Evolutionary conservation across 225 moss, liverwort and hornwort genomes (phyloP).

Genomic region (Bryoerythrophyllum caledonicum): DNA sequence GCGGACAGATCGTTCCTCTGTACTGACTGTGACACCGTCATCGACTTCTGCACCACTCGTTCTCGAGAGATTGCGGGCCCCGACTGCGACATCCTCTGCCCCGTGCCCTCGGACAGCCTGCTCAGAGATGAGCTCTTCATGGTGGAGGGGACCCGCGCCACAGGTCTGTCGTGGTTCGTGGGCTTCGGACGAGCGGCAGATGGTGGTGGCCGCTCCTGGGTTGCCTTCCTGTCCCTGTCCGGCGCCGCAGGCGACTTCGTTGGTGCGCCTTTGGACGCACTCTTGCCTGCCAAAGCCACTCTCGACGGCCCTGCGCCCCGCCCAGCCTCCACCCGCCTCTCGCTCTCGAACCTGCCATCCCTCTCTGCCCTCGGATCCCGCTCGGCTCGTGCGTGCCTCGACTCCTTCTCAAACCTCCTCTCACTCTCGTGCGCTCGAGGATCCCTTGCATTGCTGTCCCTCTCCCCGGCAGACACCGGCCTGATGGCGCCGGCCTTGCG

Average conservation of each 20-base stretch:
- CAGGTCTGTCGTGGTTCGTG: conserved; percentile 51
- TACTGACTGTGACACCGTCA: conserved; percentile 35
- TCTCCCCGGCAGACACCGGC: conserved; percentile 39
- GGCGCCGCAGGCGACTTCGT: conserved; percentile 18
- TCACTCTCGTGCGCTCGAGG: conserved; percentile 36
- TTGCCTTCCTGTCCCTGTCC: conserved; percentile 35
- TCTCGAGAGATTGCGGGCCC: conserved; percentile 23
- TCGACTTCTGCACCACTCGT: conserved; percentile 41
- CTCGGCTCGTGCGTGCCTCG: conserved; percentile 18
- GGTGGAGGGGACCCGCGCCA: conserved; percentile 21
- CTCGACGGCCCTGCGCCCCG: conserved; percentile 30
- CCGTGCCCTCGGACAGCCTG: conserved; percentile 28
- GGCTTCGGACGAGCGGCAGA: conserved; percentile 35
- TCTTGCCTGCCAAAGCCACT: conserved; percentile 29
- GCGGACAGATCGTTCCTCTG: conserved; percentile 25
- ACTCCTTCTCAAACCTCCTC: conserved; percentile 33
- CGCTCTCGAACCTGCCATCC: conserved; percentile 29
- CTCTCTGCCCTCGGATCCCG: conserved; percentile 24
- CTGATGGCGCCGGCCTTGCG: conserved; percentile 48
- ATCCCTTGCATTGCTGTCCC: conserved; percentile 37
- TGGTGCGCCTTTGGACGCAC: conserved; percentile 22
- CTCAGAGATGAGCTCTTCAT: conserved; percentile 27
- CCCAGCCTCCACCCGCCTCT: conserved; percentile 33
- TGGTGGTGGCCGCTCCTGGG: conserved; percentile 36
- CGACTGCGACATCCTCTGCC: conserved; percentile 32